phyloP scores from a whole-genome alignment of 768 basidiomycete genomes.

The Lentinula guzmanii region DNA sequence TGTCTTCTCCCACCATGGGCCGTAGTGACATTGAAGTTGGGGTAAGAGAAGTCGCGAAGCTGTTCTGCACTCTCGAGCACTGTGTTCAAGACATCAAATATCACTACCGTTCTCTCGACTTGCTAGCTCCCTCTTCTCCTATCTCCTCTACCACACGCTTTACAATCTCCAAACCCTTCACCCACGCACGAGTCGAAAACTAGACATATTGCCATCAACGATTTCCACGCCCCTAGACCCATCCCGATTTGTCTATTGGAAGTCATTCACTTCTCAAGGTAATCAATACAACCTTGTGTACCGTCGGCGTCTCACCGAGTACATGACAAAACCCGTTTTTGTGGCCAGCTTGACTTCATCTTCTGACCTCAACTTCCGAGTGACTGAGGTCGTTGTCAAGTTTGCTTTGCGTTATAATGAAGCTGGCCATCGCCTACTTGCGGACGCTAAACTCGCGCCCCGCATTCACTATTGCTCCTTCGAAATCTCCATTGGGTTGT shows the following conservation, averaged over 20 bases:
- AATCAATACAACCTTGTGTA: neutral
- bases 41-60: neutral
- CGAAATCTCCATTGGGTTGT: neutral
- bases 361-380: neutral
- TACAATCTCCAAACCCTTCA: too few relatives aligned
- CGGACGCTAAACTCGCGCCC: neutral
- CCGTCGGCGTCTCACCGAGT: neutral
- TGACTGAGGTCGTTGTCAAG: neutral
- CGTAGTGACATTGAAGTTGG: neutral
- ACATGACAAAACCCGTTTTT: neutral
- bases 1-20: neutral
- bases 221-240: too few relatives aligned
- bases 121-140: too few relatives aligned
- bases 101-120: neutral
- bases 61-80: neutral
- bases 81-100: neutral
- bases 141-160: too few relatives aligned
- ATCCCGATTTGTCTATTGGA: neutral
- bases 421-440: neutral
- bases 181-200: too few relatives aligned
- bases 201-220: too few relatives aligned
- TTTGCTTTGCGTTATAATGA: neutral
- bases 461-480: neutral
- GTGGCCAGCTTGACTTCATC: neutral
- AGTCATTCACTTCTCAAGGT: neutral